Base-by-base conservation (phyloP, 1,284 basidiomycete genomes). In the Psilocybe mexicana region DNA sequence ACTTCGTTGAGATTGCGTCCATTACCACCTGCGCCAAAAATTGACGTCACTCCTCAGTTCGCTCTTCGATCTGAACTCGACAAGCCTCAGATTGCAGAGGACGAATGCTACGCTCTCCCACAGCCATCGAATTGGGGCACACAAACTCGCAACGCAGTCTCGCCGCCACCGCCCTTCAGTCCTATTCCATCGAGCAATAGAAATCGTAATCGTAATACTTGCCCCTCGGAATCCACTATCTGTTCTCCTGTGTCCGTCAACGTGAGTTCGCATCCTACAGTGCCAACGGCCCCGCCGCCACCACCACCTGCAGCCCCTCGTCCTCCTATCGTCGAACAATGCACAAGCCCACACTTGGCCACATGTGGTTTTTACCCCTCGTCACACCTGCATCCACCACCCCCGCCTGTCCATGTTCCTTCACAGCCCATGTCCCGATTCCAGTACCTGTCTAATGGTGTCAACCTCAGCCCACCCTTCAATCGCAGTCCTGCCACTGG, bases 121-220 rank as follows among this genome's bases (percentile, higher is more conserved):
- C 43, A 58, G 35, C 61, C 61, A 5, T 63, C 61, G n/a, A 35
- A 40, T 2, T 62, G 61, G 61, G 43, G 46, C 26, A 24, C 18
- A 18, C 18, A 18, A 18, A 18, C 7, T 12, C 24, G 25, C 46
- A 33, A 36, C 23, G 2, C n/a, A 3, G 11, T 40, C 14, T 38
- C 43, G 23, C 36, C 40, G 24, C 40, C 51, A 4, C 40, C 38
- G 18, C 47, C 46, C 30, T 43, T 33, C 38, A 26, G 45, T 30
- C 40, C 46, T 12, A 26, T 40, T 11, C 3, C 12, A 12, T 6
- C 12, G 4, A n/a, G 38, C 6, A 40, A 43, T 35, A 8, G 10
- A 25, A 26, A 26, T 26, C 3, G 8, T 2, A n/a, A 46, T 11
- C 25, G 28, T 3, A 6, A 2, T 26, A 12, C 26, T 6, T 48